Base-by-base conservation (phyloP, 2,329 filamentous ascomycete genomes). In the Fusarium anguioides region DNA sequence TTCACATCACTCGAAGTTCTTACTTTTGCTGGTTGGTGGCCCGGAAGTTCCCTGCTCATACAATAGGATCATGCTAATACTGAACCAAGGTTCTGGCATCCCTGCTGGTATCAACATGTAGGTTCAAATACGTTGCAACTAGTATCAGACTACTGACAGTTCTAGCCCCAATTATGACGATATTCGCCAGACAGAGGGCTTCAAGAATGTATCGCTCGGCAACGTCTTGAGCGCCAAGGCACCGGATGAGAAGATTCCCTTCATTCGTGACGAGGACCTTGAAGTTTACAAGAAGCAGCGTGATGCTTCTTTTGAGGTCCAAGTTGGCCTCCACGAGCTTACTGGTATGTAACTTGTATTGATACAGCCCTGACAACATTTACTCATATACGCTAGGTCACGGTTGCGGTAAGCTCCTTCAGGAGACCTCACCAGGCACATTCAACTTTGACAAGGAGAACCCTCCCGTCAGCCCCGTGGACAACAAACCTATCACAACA, bases 1-100 rank as follows among this genome's bases (percentile, higher is more conserved):
- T 99, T 99, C 75, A 98, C 96, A 1, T 96, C 92, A 11, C 84
- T 98, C 3, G 96, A 99, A 77, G 94, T 97, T 4, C 80, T 97
- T 62, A 93, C 91, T 1, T 97, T 97, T 71, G 79, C 77, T 56
- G 79, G 76, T 73, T 53, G 33, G 66, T 42, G 18, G 18, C 7
- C 15, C 2, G 14, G 17, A 14, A 27, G 12, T 11, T 7, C 8
- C 8, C 9, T 10, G 6, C n/a, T 18, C 6, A 26, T 48, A 9
- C 17, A 36, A 24, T 23, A n/a, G 36, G 24, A 18, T 86, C 87
- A 41, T 21, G 29, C 57, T 75, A 27, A 74, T 23, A 21, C 9
- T 21, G 9, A 14, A 8, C 21, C 3, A 33, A 75, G 87, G 83
- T 49, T 89, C 83, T 60, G 90, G 87, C 56, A 91, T 91, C 53